Evolutionary conservation across 2,329 filamentous ascomycete genomes (phyloP), one percentile per base, ranked within the genome.

Genomic region (Calonectria pseudoreteaudii): DNA sequence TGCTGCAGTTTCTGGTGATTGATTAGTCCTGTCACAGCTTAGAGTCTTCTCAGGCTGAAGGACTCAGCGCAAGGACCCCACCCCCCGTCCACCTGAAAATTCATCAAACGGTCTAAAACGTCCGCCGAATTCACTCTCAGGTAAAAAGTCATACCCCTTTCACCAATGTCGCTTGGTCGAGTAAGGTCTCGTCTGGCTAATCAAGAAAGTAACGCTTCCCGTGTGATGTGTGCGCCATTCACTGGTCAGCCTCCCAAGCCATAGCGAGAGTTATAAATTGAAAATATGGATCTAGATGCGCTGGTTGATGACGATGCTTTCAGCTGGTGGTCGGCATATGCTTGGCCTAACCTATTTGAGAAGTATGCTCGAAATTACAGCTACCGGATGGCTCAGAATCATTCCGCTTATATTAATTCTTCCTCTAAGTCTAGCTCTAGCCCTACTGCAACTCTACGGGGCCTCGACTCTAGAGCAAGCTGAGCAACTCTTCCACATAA

Each of bases 401-500:
- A 4, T 60, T 31, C 31, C 34, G 56, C 56, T 38, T 38, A 47
- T 38, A 26, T 60, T 60, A 26, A 26, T 26, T 38, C 34, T 36
- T 26, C 31, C 31, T 60, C n/a, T 60, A 26, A 26, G 23, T 26
- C 34, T 23, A 60, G 23, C 56, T 36, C n/a, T 34, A 60, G 56
- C 56, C 56, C 31, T 60, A 23, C 56, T 23, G 31, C 23, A 23
- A 16, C 56, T 38, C n/a, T 23, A 38, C 3, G 56, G 31, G 31
- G n/a, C 14, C 13, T 38, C 3, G n/a, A 11, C 31, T 60, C 34
- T 73, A 85, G 38, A 86, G 73, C 80, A 95, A 82, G 80, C 89
- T 94, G 82, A 95, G 85, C 70, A 96, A 82, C 1, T 91, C 92
- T 82, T 95, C 94, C 5, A 95, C 91, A 83, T 95, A 95, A 81